Conservation (phyloP, 1,284 basidiomycete genomes). For the Malassezia furfur region DNA sequence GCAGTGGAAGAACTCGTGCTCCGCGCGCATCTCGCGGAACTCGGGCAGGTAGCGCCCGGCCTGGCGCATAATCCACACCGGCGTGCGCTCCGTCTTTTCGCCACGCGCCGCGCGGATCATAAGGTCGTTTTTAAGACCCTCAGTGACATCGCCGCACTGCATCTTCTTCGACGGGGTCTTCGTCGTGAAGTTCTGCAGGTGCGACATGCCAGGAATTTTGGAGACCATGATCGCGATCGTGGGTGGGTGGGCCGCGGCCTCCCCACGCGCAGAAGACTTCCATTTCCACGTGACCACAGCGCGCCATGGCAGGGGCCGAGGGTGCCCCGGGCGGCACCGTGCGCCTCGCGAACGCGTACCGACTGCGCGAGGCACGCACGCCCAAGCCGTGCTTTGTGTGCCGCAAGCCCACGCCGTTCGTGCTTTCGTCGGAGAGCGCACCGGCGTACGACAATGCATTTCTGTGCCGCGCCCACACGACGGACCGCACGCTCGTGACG, state of each 20-base stretch:
- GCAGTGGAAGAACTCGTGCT: conserved; percentile 47
- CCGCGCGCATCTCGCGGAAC: conserved; percentile 43
- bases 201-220: conserved; percentile 34
- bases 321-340: neutral
- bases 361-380: conserved; percentile 31
- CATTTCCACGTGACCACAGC: neutral
- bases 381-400: conserved; percentile 32
- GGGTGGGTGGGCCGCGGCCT: no score
- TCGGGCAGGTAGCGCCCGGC: conserved; percentile 83
- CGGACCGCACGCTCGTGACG: conserved; percentile 21
- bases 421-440: conserved; percentile 29
- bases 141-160: conserved; percentile 24
- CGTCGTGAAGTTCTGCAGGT: conserved; percentile 30
- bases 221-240: conserved; percentile 15
- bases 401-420: conserved; percentile 24
- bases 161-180: conserved; percentile 9
- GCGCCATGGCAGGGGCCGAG: no score
- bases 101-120: conserved; percentile 78
- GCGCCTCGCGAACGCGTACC: conserved; percentile 23
- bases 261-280: no score
- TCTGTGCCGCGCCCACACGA: conserved; percentile 29
- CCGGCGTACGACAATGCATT: conserved; percentile 35
- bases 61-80: conserved; percentile 98
- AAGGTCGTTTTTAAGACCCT: conserved; percentile 70
- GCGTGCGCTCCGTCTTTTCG: conserved; percentile 77